Evolutionary conservation across 176 grass and related monocot species (phyloP), one percentile per base, ranked within the genome.

Genomic region (Poa annua): DNA sequence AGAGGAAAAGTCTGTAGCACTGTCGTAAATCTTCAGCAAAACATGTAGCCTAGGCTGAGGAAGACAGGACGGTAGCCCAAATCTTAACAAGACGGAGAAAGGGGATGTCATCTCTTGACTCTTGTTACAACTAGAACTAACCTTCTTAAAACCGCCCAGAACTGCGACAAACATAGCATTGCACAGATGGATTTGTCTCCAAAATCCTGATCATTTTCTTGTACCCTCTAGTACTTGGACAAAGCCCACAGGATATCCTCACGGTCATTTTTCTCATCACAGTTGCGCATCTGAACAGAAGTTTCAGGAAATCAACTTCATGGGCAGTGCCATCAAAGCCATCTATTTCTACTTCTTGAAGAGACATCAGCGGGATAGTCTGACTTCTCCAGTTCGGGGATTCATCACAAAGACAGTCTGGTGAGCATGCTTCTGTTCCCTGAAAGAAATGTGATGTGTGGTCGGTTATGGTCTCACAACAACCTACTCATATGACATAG

Each of bases 341-440:
- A 39, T 26, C 6, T 13, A 84, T 84, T 64, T 51, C 32, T 17
- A 65, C 32, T 52, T 75, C 71, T 64, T 84, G 45, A 12, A 83
- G 71, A 19, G 3, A 57, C 8, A 20, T 20, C 51, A 54, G 51
- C 17, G 51, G 16, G 63, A 66, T 66, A 66, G 16, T 36, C 19
- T 36, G 7, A 10, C 63, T 36, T 36, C 63, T 66, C 63, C 63
- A 35, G 63, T 66, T 33, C 33, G 33, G 7, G 7, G 7, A 17
- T 36, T 66, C 32, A 33, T 4, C 63, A 66, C 32, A 66, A 66
- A 34, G 7, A 66, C 63, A 66, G 19, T 36, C 34, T 36, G 63
- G 7, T 19, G 63, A 29, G 32, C 63, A 66, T 5, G 3, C 63
- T 66, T 66, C 3, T 66, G 15, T 66, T 33, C 15, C 4, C 32